These are phyloP conservation scores for Ustilago vetiveriae DNA, from an alignment of 1,284 basidiomycete species.

Conservation along the genomic window DNA sequence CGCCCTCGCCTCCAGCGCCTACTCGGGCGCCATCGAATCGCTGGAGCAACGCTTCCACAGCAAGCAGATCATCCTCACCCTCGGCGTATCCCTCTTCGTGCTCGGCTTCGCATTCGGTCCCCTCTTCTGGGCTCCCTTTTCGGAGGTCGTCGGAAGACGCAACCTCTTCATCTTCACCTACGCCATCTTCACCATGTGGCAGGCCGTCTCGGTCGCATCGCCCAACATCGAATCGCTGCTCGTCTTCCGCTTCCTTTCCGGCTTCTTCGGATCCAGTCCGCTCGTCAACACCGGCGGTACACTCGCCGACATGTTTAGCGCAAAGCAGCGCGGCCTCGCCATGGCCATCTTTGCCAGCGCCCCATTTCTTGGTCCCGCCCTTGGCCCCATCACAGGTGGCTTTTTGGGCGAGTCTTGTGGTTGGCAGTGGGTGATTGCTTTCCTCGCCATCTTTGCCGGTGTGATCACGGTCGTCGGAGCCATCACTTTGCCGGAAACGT, in stretches of 20 bases:
- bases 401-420: constrained; percentile 70
- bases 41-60: constrained; percentile 46
- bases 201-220: constrained; percentile 75
- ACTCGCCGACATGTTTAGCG: constrained; percentile 76
- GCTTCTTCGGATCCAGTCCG: constrained; percentile 72
- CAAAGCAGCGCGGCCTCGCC: constrained; percentile 75
- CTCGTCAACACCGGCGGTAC: constrained; percentile 71
- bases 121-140: constrained; percentile 74
- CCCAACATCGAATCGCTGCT: constrained; percentile 75
- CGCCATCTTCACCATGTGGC: constrained; percentile 74
- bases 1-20: constrained; percentile 53
- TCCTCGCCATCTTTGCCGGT: constrained; percentile 75
- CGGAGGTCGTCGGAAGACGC: constrained; percentile 73
- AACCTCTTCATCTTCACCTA: constrained; percentile 76
- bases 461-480: constrained; percentile 72
- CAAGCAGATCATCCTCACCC: constrained; percentile 43
- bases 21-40: constrained; percentile 52
- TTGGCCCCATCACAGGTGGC: constrained; percentile 54
- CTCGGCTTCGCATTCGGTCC: constrained; percentile 71
- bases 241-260: constrained; percentile 76
- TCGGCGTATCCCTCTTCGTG: constrained; percentile 75
- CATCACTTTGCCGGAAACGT: constrained; percentile 80
- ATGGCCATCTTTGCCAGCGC: constrained; percentile 72
- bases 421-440: constrained; percentile 82
- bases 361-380: not conserved